Evolutionary conservation across 2,329 filamentous ascomycete species (phyloP).

Genomic region (Penicillium palitans): DNA sequence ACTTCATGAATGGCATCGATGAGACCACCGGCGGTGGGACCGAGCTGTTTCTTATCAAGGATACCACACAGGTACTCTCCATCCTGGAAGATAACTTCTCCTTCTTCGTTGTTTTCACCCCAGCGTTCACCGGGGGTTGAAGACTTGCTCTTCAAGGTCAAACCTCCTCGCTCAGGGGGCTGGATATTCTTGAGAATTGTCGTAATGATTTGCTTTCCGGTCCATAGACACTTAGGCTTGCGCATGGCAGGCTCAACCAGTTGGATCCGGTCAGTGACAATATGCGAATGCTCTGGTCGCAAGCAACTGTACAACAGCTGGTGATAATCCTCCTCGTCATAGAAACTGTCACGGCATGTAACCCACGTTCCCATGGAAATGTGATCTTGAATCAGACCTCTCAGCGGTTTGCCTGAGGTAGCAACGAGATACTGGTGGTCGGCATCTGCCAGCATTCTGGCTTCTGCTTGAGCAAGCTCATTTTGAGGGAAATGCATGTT

Average conservation of each 20-base stretch:
- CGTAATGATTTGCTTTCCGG: slow-evolving; percentile 92
- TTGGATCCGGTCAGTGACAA: slow-evolving; percentile 76
- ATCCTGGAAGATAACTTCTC: slow-evolving; percentile 75
- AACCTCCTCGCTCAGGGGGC: slow-evolving; percentile 70
- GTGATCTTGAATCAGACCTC: slow-evolving; percentile 98
- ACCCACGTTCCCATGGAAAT: slow-evolving; percentile 91
- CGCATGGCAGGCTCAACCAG: slow-evolving; percentile 78
- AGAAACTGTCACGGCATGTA: slow-evolving; percentile 88
- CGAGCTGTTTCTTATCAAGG: slow-evolving; percentile 92
- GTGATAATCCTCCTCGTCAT: slow-evolving; percentile 83
- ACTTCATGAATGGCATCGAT: slow-evolving; percentile 92
- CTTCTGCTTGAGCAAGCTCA: slow-evolving; percentile 89
- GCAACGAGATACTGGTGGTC: slow-evolving; percentile 96
- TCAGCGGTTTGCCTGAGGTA: slow-evolving; percentile 86
- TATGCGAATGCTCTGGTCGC: slow-evolving; percentile 86
- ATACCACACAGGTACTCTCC: slow-evolving; percentile 89
- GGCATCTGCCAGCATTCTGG: slow-evolving; percentile 88
- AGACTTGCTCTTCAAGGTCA: slow-evolving; percentile 77
- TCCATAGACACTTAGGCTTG: slow-evolving; percentile 83
- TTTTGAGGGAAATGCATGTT: slow-evolving; percentile 99
- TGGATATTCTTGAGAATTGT: slow-evolving; percentile 91
- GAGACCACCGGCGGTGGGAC: slow-evolving; percentile 80
- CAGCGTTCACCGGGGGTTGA: slow-evolving; percentile 78
- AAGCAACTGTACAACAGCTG: slow-evolving; percentile 90
- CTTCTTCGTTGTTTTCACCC: slow-evolving; percentile 72